Base-by-base conservation (phyloP, 768 basidiomycete genomes). In the Daedaleopsis sinensis region DNA sequence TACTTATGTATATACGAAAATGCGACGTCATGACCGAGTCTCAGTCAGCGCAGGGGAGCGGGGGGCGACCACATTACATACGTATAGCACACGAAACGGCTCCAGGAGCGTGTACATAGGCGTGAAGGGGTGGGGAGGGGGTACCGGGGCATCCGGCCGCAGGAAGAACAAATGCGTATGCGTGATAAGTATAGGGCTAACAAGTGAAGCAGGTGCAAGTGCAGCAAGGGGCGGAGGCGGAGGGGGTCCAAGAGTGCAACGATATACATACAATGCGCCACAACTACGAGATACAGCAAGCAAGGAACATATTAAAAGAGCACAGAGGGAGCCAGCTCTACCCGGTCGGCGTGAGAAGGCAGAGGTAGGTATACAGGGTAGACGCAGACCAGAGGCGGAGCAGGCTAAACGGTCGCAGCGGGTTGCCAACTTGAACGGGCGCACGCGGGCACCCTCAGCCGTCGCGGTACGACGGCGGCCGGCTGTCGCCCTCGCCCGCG, bases 391-490 rank as follows among this genome's bases (percentile, higher is more conserved):
- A 10, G 39, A 42, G 39, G 39, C 13, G 3, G 39, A 10, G 39
- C 11, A 10, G 39, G 5, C 13, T 3, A 42, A 18, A 42, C 39
- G 39, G 39, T 42, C 39, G 39, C 11, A 42, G 39, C 39, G 11
- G 39, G 39, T 42, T 10, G 39, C 11, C 39, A 42, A 32, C 27
- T n/a, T n/a, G 27, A 7, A 32, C 27, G 27, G 13, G 0, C 27
- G 42, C 54, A 27, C 7, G 27, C 10, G 13, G 13, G 21, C 54
- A 43, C 43, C 51, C 13, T 52, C 52, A 12, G 19, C 46, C 21
- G 27, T 62, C 61, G n/a, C 51, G 56, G 15, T 57, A 62, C 32
- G 61, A 58, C 19, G 51, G 37, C 43, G 61, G 57, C 23, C 46
- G 55, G 21, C 42, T 54, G 49, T 57, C 50, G 19, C 12, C 27